Base-by-base conservation (phyloP, 1,139 yeast genomes). In the Hyphopichia burtonii region DNA sequence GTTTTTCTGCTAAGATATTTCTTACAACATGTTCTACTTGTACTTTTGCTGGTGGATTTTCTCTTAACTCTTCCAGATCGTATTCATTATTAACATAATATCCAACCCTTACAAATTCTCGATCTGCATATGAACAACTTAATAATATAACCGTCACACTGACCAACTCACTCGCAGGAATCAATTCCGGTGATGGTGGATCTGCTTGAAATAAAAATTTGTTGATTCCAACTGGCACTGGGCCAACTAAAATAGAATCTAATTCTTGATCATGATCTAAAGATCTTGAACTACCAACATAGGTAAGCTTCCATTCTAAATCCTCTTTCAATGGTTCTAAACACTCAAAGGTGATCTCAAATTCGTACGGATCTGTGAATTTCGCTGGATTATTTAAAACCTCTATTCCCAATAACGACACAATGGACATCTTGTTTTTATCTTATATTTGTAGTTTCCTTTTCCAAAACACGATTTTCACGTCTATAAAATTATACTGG, bases 21-120 rank as follows among this genome's bases (percentile, higher is more conserved):
- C 99, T 78, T 35, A 88, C 96, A 32, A 93, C 96, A 57, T 86
- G 95, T 43, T 91, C 97, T 14, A 93, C 91, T 58, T 88, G 96
- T 1, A 93, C 97, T 59, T 89, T 88, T 9, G 83, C 79, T 1
- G 99, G 99, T 1, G 99, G 98, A 52, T 88, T 89, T 56, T 89
- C 96, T 47, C 96, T 76, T 55, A 93, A 68, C 56, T 93, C 99
- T 59, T 91, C 98, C 11, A 84, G 74, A 58, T 93, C 97, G 57
- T 93, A 93, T 60, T 93, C 99, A 63, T 93, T 93, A 66, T 93
- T 93, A 44, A 93, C 99, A 59, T 93, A 93, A 66, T 93, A 93
- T 0, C 99, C 99, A 12, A 93, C 99, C 47, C 98, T 74, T 4
- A 93, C 99, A 69, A 93, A 93, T 63, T 93, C 99, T 53, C 94